Conservation (phyloP, 208 protist species). For the Acanthamoeba healyi region DNA sequence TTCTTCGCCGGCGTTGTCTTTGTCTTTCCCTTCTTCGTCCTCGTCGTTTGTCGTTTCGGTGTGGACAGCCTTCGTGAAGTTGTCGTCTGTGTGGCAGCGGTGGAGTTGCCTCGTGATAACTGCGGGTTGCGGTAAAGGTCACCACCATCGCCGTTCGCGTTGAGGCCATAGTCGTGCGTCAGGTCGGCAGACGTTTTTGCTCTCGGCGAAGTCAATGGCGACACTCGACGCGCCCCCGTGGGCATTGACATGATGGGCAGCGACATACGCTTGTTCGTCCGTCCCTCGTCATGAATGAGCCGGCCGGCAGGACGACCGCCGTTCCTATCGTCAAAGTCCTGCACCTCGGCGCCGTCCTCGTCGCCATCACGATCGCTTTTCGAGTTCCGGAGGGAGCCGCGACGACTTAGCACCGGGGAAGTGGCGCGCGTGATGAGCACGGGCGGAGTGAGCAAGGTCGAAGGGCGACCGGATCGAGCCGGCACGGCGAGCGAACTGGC, state of each 20-base stretch:
- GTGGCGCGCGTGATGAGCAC: constrained; percentile 6
- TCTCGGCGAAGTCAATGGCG: neutral
- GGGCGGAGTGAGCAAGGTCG: neutral
- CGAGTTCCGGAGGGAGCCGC: neutral
- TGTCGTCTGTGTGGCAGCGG: neutral
- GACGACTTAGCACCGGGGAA: neutral
- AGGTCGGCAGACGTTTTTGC: neutral
- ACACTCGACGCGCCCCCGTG: neutral
- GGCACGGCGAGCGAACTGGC: neutral
- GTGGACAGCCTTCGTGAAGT: neutral
- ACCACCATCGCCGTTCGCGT: neutral
- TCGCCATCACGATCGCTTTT: constrained; percentile 17
- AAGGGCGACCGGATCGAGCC: neutral
- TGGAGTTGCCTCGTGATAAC: neutral
- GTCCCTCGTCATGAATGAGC: neutral
- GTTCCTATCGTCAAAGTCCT: neutral
- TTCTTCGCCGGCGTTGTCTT: neutral
- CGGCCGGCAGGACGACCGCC: neutral
- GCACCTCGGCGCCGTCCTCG: neutral
- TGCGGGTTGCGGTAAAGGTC: neutral
- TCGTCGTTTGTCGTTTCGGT: neutral
- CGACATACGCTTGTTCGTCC: neutral
- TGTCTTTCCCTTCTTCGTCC: neutral
- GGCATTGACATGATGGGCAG: neutral
- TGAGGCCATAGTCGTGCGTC: neutral